phyloP scores from a whole-genome alignment of 495 filamentous ascomycete genomes.

The Podospora pseudocomata region DNA sequence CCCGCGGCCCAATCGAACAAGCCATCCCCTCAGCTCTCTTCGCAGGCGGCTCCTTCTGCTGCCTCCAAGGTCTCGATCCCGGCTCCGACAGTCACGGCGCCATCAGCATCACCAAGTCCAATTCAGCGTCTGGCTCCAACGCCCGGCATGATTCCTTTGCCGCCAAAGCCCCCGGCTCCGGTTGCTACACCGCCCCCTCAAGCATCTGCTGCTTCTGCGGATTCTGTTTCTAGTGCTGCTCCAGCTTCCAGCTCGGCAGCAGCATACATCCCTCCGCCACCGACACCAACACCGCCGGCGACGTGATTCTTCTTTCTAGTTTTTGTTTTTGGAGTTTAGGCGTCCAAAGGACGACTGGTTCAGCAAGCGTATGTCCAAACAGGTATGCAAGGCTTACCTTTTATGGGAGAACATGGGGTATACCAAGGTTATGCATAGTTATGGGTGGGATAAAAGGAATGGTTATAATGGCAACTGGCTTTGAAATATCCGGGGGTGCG shows the following conservation, averaged over 20 bases:
- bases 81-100: neutral
- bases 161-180: neutral
- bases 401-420: neutral
- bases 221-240: neutral
- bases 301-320: neutral
- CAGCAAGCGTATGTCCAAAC: neutral
- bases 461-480: neutral
- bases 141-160: neutral
- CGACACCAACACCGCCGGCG: neutral
- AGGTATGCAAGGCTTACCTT: neutral
- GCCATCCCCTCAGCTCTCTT: neutral
- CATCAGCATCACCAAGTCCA: slow-evolving; percentile 2
- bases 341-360: neutral
- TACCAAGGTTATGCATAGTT: neutral
- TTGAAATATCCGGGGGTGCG: neutral
- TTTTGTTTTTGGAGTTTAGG: neutral
- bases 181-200: neutral
- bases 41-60: slow-evolving; percentile 2
- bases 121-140: neutral
- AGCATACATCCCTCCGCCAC: neutral
- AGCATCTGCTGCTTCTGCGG: neutral
- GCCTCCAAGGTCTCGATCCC: neutral
- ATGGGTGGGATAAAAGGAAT: neutral
- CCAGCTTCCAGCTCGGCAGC: neutral
- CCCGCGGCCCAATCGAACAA: neutral